A percentile compares a stretch with the other conserved stretches of the same genome.
These are phyloP conservation scores for Fomitopsis serialis DNA, from an alignment of 768 basidiomycete genomes.

Conservation along the genomic window DNA sequence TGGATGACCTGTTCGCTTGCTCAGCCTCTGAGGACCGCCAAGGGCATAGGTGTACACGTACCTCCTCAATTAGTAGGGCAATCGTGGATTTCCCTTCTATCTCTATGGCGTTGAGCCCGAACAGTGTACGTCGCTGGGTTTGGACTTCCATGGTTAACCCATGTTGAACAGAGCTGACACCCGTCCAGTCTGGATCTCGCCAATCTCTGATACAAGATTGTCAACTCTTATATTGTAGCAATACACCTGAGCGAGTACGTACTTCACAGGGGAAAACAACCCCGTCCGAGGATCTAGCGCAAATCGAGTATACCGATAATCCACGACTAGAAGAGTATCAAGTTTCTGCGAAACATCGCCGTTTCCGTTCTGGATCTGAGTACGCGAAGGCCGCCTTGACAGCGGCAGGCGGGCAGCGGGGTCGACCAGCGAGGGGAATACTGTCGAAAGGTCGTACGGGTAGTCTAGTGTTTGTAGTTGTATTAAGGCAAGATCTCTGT, in stretches of 20 bases:
- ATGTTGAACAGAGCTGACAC: constrained; percentile 51
- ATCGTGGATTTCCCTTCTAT: constrained; percentile 82
- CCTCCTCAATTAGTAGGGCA: constrained; percentile 84
- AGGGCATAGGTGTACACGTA: constrained; percentile 22
- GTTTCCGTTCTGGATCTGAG: constrained; percentile 10
- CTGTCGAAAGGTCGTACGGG: constrained; percentile 73
- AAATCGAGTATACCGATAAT: constrained; percentile 92
- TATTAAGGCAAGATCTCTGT: constrained; percentile 77
- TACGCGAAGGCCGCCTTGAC: constrained; percentile 8
- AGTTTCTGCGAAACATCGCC: constrained; percentile 34
- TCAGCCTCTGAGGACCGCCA: not conserved
- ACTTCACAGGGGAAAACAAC: constrained; percentile 80
- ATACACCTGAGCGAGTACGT: constrained; percentile 12
- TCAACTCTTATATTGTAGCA: not conserved
- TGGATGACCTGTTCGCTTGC: constrained; percentile 72
- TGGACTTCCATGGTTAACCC: constrained; percentile 55
- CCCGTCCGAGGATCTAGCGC: constrained; percentile 82
- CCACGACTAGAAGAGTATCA: constrained; percentile 58
- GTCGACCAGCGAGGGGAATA: constrained; percentile 47
- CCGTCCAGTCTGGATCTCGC: constrained; percentile 76
- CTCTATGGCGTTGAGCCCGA: constrained; percentile 84
- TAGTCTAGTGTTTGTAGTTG: constrained; percentile 65
- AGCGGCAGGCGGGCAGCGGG: constrained; percentile 10
- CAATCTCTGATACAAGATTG: constrained; percentile 59
- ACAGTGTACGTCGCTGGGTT: constrained; percentile 65